phyloP scores from a whole-genome alignment of 345 rosid genomes.

The Anastatica hierochuntica region DNA sequence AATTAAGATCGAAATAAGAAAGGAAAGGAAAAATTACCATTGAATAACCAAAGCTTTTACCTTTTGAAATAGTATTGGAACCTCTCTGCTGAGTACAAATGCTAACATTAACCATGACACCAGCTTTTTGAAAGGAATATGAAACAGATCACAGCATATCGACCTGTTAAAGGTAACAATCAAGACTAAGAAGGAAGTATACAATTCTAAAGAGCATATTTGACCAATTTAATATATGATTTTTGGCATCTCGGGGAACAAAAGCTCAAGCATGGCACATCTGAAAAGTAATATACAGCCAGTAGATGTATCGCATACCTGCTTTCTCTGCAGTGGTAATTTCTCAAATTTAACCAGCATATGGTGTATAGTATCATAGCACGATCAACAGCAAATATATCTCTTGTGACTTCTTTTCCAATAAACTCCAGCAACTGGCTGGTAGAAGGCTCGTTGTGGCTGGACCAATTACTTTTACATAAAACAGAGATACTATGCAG shows the following conservation, averaged over 20 bases:
- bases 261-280: neutral
- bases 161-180: slow-evolving; percentile 37
- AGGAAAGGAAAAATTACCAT: neutral
- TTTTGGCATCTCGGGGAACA: slow-evolving; percentile 2
- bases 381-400: slow-evolving; percentile 61
- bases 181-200: slow-evolving; percentile 7
- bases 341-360: slow-evolving; percentile 55
- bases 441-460: slow-evolving; percentile 25
- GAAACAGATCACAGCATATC: slow-evolving; percentile 49
- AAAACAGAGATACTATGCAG: slow-evolving; percentile 45
- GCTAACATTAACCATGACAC: slow-evolving; percentile 67
- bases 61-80: slow-evolving; percentile 68
- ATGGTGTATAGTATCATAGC: slow-evolving; percentile 51
- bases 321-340: slow-evolving; percentile 34
- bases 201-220: slow-evolving; percentile 3
- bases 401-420: slow-evolving; percentile 47
- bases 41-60: slow-evolving; percentile 29
- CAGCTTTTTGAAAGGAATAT: slow-evolving; percentile 38
- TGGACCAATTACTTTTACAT: slow-evolving; percentile 36
- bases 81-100: slow-evolving; percentile 71
- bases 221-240: slow-evolving; percentile 8
- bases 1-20: slow-evolving; percentile 10
- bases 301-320: slow-evolving; percentile 38
- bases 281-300: neutral
- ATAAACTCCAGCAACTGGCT: slow-evolving; percentile 48